These are phyloP conservation scores for Tieghemostelium lacteum DNA, from an alignment of 78 protist species.

Conservation along the genomic window DNA sequence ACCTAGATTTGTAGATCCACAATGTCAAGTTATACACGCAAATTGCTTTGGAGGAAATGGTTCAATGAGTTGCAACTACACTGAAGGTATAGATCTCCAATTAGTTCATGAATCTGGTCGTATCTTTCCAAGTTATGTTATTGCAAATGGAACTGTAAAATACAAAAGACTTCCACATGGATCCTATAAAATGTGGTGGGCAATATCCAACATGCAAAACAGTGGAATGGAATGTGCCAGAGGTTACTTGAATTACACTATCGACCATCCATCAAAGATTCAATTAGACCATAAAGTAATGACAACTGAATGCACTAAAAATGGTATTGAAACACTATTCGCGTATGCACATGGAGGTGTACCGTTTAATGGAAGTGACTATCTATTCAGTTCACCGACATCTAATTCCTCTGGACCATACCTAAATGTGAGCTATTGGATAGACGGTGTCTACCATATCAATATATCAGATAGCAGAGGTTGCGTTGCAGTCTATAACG, in stretches of 20 bases:
- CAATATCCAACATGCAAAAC: neutral
- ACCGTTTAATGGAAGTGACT: slow-evolving; percentile 16
- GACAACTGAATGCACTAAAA: slow-evolving; percentile 14
- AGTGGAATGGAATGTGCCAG: neutral
- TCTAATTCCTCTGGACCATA: slow-evolving; percentile 11
- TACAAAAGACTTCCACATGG: slow-evolving; percentile 28
- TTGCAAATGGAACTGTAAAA: neutral
- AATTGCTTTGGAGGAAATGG: slow-evolving; percentile 16
- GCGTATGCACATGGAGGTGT: slow-evolving; percentile 47
- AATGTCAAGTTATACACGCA: neutral
- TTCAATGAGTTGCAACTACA: neutral
- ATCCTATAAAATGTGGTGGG: neutral
- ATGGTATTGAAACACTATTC: neutral
- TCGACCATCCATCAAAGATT: slow-evolving; percentile 3
- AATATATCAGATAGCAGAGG: slow-evolving; percentile 29
- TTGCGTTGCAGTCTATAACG: slow-evolving; percentile 3
- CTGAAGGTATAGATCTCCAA: neutral
- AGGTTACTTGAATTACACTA: neutral
- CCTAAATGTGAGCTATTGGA: slow-evolving; percentile 57
- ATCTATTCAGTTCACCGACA: neutral
- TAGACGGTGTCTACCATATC: slow-evolving; percentile 39
- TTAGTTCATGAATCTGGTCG: neutral
- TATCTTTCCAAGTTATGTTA: neutral
- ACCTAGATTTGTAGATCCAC: neutral
- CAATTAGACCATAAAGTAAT: neutral